These are phyloP conservation scores for Crassisporium funariophilum DNA, from an alignment of 768 basidiomycete species.

Conservation along the genomic window DNA sequence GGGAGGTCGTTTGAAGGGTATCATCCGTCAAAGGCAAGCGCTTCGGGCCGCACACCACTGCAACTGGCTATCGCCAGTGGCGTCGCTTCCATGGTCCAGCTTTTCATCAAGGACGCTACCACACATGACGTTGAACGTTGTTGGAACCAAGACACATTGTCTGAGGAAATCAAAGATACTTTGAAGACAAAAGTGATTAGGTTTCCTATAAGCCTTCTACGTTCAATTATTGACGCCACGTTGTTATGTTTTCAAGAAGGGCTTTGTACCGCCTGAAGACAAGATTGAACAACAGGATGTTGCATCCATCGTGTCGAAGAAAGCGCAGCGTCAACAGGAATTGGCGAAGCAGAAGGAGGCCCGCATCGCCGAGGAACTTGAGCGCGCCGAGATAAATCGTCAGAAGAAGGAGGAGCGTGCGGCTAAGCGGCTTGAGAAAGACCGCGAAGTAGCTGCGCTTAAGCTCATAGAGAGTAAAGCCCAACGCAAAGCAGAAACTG, in stretches of 20 bases:
- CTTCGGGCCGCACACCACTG: slow-evolving; percentile 37
- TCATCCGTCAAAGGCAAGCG: slow-evolving; percentile 37
- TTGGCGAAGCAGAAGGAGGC: slow-evolving; percentile 24
- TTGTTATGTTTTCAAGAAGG: slow-evolving; percentile 27
- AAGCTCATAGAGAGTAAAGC: slow-evolving; percentile 15
- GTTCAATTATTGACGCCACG: slow-evolving; percentile 1
- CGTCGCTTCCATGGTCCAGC: slow-evolving; percentile 27
- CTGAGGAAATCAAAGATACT: slow-evolving; percentile 27
- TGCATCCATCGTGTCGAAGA: slow-evolving; percentile 20
- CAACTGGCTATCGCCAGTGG: slow-evolving; percentile 37
- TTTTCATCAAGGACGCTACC: slow-evolving; percentile 40
- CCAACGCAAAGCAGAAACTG: slow-evolving; percentile 11
- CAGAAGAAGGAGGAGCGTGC: slow-evolving; percentile 30
- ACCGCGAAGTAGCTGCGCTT: slow-evolving; percentile 15
- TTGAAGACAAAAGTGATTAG: slow-evolving; percentile 32
- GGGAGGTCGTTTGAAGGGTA: slow-evolving; percentile 31
- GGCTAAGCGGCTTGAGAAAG: slow-evolving; percentile 23
- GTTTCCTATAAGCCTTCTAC: neutral
- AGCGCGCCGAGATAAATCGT: slow-evolving; percentile 30
- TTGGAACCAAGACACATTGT: slow-evolving; percentile 26
- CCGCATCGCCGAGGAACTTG: slow-evolving; percentile 28
- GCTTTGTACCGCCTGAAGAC: slow-evolving; percentile 30
- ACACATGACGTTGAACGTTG: slow-evolving; percentile 40
- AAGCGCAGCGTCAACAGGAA: slow-evolving; percentile 26
- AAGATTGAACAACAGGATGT: neutral